Evolutionary conservation across 176 grass and related monocot species (phyloP).

Genomic region (Raddia distichophylla): DNA sequence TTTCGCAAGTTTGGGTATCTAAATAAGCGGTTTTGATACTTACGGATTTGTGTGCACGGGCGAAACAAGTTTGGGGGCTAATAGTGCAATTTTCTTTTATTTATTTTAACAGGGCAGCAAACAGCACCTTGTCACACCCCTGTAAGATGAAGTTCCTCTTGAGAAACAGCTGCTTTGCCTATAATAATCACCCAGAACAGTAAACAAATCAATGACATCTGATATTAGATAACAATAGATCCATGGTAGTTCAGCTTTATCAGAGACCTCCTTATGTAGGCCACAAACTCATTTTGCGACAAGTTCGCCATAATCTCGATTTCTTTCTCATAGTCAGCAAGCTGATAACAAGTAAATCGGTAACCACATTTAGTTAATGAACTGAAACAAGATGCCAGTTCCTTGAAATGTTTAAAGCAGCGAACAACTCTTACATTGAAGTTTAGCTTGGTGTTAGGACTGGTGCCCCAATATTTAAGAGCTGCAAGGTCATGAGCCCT

Average conservation of each 20-base stretch:
- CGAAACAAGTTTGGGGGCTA: too few relatives aligned
- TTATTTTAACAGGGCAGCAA: constrained; percentile 30
- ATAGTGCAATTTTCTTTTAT: background rate
- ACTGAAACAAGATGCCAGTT: constrained; percentile 35
- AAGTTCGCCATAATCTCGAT: constrained; percentile 83
- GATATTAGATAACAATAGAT: background rate
- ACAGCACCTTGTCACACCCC: constrained; percentile 88
- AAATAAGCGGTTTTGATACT: too few relatives aligned
- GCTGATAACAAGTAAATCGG: constrained; percentile 37
- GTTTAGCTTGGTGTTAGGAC: constrained; percentile 75
- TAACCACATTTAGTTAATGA: constrained; percentile 13
- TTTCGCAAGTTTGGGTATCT: too few relatives aligned
- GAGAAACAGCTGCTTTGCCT: constrained; percentile 99
- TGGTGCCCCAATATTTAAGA: constrained; percentile 86
- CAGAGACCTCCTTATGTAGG: constrained; percentile 81
- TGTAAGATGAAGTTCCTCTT: constrained; percentile 86
- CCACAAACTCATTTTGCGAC: constrained; percentile 92
- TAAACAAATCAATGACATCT: constrained; percentile 17
- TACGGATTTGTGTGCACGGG: too few relatives aligned
- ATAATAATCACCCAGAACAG: constrained; percentile 35
- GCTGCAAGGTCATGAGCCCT: constrained; percentile 93
- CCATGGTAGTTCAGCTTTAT: constrained; percentile 13
- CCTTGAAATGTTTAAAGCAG: constrained; percentile 20
- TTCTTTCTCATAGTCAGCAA: constrained; percentile 85
- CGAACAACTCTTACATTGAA: constrained; percentile 67